Percentiles rank a stretch among this genome's conserved stretches.
phyloP scores from a whole-genome alignment of 176 grass and related monocot genomes.

The Rhynchospora breviuscula region DNA sequence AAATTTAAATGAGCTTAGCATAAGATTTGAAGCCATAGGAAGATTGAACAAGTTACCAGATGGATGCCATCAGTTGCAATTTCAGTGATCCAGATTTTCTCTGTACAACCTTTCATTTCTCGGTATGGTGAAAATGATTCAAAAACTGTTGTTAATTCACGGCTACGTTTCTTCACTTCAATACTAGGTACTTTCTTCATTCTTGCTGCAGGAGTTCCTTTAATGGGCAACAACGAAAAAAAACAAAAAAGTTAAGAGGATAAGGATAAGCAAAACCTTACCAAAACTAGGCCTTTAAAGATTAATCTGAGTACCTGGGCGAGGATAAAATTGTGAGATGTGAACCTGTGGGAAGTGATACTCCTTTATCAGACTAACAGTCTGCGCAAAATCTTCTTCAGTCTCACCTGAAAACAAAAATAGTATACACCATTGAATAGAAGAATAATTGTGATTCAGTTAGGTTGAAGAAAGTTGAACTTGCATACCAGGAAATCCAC shows the following conservation, averaged over 20 bases:
- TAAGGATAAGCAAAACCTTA: neutral
- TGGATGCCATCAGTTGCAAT: conserved; percentile 83
- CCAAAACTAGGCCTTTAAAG: neutral
- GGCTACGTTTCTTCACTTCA: conserved; percentile 81
- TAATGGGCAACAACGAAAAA: conserved; percentile 12
- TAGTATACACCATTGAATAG: neutral
- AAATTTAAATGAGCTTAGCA: neutral
- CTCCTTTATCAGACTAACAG: conserved; percentile 70
- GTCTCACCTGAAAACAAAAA: conserved; percentile 55
- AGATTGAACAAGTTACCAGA: conserved; percentile 39
- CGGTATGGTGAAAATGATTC: conserved; percentile 86
- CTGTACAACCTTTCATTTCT: conserved; percentile 64
- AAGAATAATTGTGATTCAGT: conserved; percentile 2
- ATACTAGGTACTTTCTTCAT: conserved; percentile 87
- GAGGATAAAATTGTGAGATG: conserved; percentile 95
- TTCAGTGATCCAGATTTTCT: conserved; percentile 89
- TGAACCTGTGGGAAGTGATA: conserved; percentile 86
- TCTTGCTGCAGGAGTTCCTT: conserved; percentile 91
- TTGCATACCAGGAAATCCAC: conserved; percentile 75
- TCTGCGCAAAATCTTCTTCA: conserved; percentile 85
- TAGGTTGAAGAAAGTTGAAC: conserved; percentile 23
- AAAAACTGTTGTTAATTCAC: conserved; percentile 79
- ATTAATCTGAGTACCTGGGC: conserved; percentile 52
- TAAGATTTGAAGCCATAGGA: neutral
- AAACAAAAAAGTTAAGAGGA: neutral